Conservation (phyloP, 1,284 basidiomycete species). For the Leccinum subfulvum region DNA sequence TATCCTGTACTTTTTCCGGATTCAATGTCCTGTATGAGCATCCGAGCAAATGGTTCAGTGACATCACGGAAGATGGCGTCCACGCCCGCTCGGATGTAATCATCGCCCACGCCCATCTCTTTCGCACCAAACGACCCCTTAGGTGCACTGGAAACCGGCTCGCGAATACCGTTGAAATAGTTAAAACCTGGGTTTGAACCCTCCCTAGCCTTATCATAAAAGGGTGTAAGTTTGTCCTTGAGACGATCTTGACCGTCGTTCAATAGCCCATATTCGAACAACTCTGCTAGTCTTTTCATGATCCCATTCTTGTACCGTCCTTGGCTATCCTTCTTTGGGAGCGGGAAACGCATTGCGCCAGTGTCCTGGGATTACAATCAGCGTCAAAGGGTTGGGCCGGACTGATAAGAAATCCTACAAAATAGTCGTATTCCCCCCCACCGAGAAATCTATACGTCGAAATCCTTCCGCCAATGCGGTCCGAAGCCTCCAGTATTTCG, state of each 20-base stretch:
- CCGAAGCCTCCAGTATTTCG: slow-evolving; percentile 34
- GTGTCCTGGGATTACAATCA: slow-evolving; percentile 16
- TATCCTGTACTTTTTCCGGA: slow-evolving; percentile 11
- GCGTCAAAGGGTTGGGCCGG: too few relatives aligned
- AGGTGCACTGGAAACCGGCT: neutral
- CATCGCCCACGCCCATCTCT: slow-evolving; percentile 9
- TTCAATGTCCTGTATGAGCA: slow-evolving; percentile 13
- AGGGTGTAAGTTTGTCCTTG: slow-evolving; percentile 14
- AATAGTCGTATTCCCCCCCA: slow-evolving; percentile 17
- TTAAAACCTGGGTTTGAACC: slow-evolving; percentile 9
- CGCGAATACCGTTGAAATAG: slow-evolving; percentile 18
- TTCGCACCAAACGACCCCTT: slow-evolving; percentile 10
- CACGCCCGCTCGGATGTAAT: slow-evolving; percentile 15
- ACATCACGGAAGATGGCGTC: slow-evolving; percentile 11
- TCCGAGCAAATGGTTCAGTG: slow-evolving; percentile 8
- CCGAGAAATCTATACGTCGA: slow-evolving; percentile 33
- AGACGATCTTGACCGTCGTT: slow-evolving; percentile 17
- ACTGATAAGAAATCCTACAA: slow-evolving; percentile 2
- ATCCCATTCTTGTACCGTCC: slow-evolving; percentile 22
- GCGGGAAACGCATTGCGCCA: slow-evolving; percentile 34
- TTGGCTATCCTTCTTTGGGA: slow-evolving; percentile 15
- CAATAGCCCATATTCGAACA: slow-evolving; percentile 18
- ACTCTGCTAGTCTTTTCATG: slow-evolving; percentile 34
- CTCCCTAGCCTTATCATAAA: neutral
- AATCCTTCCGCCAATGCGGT: slow-evolving; percentile 33